phyloP scores from a whole-genome alignment of 2,329 filamentous ascomycete genomes.

The Nothomitra cinnamomea region DNA sequence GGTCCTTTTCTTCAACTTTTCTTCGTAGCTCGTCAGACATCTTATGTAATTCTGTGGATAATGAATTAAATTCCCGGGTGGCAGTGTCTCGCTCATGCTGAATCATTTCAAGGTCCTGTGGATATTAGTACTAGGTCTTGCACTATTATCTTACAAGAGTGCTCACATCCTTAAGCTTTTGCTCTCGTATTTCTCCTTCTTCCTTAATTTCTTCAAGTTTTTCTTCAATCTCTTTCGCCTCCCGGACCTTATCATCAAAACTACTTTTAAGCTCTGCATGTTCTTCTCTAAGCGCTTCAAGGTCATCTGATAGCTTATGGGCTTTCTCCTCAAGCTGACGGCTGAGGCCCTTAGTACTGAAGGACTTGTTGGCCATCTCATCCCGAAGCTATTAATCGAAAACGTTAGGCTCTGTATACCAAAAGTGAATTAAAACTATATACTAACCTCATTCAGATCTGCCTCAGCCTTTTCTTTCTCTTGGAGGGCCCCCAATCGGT shows the following conservation, averaged over 20 bases:
- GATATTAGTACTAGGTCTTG: conserved; percentile 21
- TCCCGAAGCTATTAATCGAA: conserved; percentile 41
- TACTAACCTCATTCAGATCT: conserved; percentile 12
- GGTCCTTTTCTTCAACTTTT: conserved; percentile 44
- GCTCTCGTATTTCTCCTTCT: not conserved
- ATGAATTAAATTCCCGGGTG: conserved; percentile 24
- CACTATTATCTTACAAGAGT: conserved; percentile 9
- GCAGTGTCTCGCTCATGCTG: conserved; percentile 28
- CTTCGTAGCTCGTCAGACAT: conserved; percentile 42
- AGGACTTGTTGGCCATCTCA: conserved; percentile 63
- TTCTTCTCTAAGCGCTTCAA: conserved; percentile 34
- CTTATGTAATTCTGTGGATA: conserved; percentile 32
- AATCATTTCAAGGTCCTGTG: conserved; percentile 23
- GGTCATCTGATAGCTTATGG: conserved; percentile 46
- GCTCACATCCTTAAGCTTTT: conserved; percentile 3
- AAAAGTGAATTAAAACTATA: not conserved
- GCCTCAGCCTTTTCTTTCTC: conserved; percentile 31
- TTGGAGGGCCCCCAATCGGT: conserved; percentile 31
- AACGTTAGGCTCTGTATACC: not conserved
- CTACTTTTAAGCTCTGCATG: conserved; percentile 26
- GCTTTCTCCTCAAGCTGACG: conserved; percentile 60
- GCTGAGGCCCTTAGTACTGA: conserved; percentile 56
- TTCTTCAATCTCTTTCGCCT: not conserved
- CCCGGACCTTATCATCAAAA: conserved; percentile 16
- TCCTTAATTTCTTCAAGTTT: not conserved